Base-by-base conservation (phyloP, 495 filamentous ascomycete genomes). In the Xylaria scruposa region DNA sequence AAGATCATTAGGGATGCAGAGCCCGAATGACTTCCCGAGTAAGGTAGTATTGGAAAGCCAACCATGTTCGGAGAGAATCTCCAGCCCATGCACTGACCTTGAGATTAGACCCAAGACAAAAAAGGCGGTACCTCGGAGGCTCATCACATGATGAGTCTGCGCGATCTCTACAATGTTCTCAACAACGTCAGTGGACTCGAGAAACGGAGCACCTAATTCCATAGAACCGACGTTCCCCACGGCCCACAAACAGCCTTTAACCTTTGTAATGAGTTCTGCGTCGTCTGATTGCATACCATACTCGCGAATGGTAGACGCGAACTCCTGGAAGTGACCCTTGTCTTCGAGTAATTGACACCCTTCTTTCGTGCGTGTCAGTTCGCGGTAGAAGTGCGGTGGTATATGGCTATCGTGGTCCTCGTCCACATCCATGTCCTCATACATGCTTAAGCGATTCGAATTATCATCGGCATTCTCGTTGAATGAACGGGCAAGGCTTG, bases 151-250 rank as follows among this genome's bases (percentile, higher is more conserved):
- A 51, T 95, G 94, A 71, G 83, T 84, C 76, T 97, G 90, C 3
- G 96, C 97, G 78, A 99, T 97, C 74, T 87, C 83, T 66, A 98
- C 89, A 56, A 98, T 94, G 69, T 90, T 88, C 77, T 90, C 87
- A 33, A 98, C 92, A 38, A 98, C 93, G 70, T 97, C 92, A 54
- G 90, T 90, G 67, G 91, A 91, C 78, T 95, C 93, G 4, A 99
- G 86, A 80, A 99, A 99, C 0, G 93, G 93, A 0, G 94, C 96
- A 2, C 97, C 96, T 40, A 98, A 89, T 75, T 97, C 95, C 97
- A 99, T 99, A 3, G 94, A 97, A 0, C 96, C 96, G 59, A 99
- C 94, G 77, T 99, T 99, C 33, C 97, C 96, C 10, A 99, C 93
- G 0, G 96, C 96, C 96, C 96, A 99, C 24, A 99, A 87, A 77